These are phyloP conservation scores for Scedosporium dehoogii DNA, from an alignment of 2,329 filamentous ascomycete genomes.

Conservation along the genomic window DNA sequence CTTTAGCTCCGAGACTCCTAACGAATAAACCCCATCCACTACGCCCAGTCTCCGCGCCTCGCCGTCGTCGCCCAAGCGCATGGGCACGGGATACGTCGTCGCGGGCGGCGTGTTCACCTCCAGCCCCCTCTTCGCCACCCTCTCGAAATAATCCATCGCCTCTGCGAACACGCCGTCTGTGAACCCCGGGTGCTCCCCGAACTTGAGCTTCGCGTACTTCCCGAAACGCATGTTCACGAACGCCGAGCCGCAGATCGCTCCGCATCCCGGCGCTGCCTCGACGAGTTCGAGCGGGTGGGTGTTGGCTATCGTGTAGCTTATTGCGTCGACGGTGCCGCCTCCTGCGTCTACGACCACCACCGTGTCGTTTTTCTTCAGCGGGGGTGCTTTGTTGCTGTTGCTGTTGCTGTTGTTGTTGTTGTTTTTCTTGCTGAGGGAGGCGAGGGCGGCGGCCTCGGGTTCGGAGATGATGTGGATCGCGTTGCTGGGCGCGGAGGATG, in stretches of 20 bases:
- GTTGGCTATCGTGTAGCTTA: slow-evolving; percentile 38
- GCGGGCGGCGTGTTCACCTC: background rate
- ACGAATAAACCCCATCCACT: slow-evolving; percentile 23
- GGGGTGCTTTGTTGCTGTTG: slow-evolving; percentile 23
- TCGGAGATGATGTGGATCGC: slow-evolving; percentile 39
- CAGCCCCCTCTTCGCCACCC: background rate
- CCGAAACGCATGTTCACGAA: slow-evolving; percentile 38
- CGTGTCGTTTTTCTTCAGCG: slow-evolving; percentile 31
- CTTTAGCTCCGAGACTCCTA: slow-evolving; percentile 27
- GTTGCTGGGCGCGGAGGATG: slow-evolving; percentile 18
- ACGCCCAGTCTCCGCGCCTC: slow-evolving; percentile 19
- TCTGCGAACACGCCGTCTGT: slow-evolving; percentile 20
- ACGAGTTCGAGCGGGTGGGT: slow-evolving; percentile 35
- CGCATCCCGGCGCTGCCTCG: slow-evolving; percentile 38
- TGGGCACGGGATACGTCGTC: background rate
- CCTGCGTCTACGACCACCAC: slow-evolving; percentile 46
- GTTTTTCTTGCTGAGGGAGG: slow-evolving; percentile 36
- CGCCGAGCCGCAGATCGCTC: slow-evolving; percentile 38
- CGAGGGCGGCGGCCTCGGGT: slow-evolving; percentile 42
- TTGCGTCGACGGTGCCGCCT: slow-evolving; percentile 44
- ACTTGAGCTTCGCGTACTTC: slow-evolving; percentile 30
- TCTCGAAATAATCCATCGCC: background rate
- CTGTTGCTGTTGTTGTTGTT: no score
- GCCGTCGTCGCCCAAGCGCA: background rate
- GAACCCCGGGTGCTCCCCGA: slow-evolving; percentile 28